Percentiles rank a stretch among this genome's conserved stretches.
phyloP scores from a whole-genome alignment of 2,329 filamentous ascomycete species.

The Ceratocystis variospora region DNA sequence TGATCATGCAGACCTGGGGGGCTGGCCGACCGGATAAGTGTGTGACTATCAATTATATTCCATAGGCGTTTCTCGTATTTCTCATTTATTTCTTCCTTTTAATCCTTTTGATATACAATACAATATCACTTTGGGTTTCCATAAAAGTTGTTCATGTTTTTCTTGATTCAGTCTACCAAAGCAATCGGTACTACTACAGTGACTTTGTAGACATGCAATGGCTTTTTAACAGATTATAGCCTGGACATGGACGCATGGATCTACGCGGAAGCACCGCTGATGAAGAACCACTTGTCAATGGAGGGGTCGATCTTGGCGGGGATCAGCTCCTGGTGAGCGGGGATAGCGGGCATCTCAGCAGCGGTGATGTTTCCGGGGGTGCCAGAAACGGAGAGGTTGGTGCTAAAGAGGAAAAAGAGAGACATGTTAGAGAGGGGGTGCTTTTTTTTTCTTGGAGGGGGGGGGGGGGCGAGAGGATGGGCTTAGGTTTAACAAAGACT shows the following conservation, averaged over 20 bases:
- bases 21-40: neutral
- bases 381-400: slow-evolving; percentile 64
- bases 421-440: slow-evolving; percentile 24
- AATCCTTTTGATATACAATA: neutral
- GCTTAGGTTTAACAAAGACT: slow-evolving; percentile 29
- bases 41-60: neutral
- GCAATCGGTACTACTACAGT: slow-evolving; percentile 24
- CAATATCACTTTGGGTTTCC: neutral
- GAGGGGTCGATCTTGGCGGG: slow-evolving; percentile 85
- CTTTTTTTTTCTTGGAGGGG: too few species aligned
- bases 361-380: slow-evolving; percentile 59
- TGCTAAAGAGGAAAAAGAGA: slow-evolving; percentile 35
- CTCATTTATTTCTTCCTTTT: neutral
- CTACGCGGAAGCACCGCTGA: slow-evolving; percentile 85
- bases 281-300: slow-evolving; percentile 99
- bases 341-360: slow-evolving; percentile 61
- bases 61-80: neutral
- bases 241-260: slow-evolving; percentile 11
- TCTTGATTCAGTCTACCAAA: neutral
- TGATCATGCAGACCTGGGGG: neutral
- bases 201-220: slow-evolving; percentile 18
- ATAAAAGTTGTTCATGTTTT: neutral
- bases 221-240: slow-evolving; percentile 23
- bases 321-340: slow-evolving; percentile 61
- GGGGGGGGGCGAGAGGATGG: neutral